phyloP scores from a whole-genome alignment of 345 rosid species.

The Brassica nigra region DNA sequence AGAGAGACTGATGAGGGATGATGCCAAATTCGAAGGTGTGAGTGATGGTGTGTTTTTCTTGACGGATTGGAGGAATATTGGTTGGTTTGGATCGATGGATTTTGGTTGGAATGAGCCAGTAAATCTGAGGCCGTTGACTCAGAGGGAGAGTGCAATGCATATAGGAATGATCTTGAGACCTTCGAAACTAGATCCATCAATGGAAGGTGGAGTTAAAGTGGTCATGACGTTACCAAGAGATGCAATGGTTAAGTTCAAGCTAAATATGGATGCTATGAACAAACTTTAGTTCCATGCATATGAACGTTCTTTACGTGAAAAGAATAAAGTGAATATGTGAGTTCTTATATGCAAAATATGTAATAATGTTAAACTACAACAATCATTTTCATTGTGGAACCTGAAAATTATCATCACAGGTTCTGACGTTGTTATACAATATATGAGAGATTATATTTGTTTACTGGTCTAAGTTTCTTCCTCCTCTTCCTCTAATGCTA shows the following conservation, averaged over 20 bases:
- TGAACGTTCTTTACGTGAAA: background rate
- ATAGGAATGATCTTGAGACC: slow-evolving; percentile 1
- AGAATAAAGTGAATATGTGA: background rate
- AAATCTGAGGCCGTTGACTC: slow-evolving; percentile 37
- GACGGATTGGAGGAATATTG: slow-evolving; percentile 48
- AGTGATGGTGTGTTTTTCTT: slow-evolving; percentile 34
- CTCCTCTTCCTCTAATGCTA: slow-evolving; percentile 3
- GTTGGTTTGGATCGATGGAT: slow-evolving; percentile 32
- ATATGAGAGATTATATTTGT: background rate
- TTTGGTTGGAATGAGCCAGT: slow-evolving; percentile 49
- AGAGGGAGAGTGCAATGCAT: background rate
- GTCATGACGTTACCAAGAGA: background rate
- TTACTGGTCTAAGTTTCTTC: slow-evolving; percentile 18
- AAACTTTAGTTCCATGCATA: background rate
- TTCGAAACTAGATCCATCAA: slow-evolving; percentile 17
- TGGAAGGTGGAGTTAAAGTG: background rate
- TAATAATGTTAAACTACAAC: background rate
- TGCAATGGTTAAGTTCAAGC: background rate
- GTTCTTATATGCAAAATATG: background rate
- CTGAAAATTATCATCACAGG: background rate
- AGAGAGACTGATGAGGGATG: slow-evolving; percentile 32
- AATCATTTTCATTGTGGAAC: background rate
- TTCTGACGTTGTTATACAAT: background rate
- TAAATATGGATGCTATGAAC: background rate
- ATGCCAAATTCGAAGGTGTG: slow-evolving; percentile 22